Evolutionary conservation across 179 eudicot genomes (phyloP), one percentile per base, ranked within the genome.

Genomic region (Drosera spatulata): DNA sequence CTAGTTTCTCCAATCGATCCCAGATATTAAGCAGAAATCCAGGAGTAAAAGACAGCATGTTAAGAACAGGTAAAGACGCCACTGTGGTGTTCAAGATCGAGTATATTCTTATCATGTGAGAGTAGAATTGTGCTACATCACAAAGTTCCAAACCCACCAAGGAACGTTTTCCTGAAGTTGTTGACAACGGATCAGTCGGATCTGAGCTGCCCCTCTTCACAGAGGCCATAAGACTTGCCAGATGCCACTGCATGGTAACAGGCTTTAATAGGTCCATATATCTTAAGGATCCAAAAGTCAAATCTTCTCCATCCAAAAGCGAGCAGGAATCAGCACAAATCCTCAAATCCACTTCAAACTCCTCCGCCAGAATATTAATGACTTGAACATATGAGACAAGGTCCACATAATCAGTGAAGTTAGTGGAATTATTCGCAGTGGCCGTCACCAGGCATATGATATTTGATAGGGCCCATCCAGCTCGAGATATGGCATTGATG

Each of bases 221-320:
- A 57, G 79, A 50, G 42, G 72, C 61, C 71, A 85, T 71, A 38
- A 91, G 85, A 71, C 80, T 80, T 64, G 76, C 65, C 63, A 91
- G 95, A 85, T 91, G 98, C 88, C 95, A 82, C 70, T 84, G 98
- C 67, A 82, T 88, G 75, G 80, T 83, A 68, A 88, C 83, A 66
- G 96, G 95, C 70, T 72, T 83, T 66, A 80, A 73, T 53, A 77
- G 82, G 79, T 88, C 96, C 56, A 82, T 64, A 65, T 75, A 85
- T 50, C 74, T 79, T 68, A 73, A 55, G 61, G 84, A 77, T 50
- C 70, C 76, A 48, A 61, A 63, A 62, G 73, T 64, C 48, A 59
- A 61, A 56, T 75, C 75, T 10, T 62, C 59, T 7, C 69, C 60
- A 62, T 33, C 41, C 58, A 61, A 59, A 22, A 40, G n/a, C 42